phyloP scores from a whole-genome alignment of 176 grass and related monocot genomes.

The Paspalum notatum region DNA sequence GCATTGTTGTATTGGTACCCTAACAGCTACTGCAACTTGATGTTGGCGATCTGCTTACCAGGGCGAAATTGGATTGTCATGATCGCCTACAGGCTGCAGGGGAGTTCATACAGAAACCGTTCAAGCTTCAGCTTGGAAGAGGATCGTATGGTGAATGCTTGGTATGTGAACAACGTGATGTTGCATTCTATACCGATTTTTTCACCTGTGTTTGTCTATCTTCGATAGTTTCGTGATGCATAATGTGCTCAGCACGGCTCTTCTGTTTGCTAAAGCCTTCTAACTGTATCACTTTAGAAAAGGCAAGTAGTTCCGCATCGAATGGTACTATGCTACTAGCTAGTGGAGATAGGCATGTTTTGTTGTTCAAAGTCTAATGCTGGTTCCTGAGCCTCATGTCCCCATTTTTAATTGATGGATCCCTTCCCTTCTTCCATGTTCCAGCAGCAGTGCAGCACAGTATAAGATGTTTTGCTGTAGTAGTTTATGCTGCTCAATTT shows the following conservation, averaged over 20 bases:
- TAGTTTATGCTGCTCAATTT: background rate
- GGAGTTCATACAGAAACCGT: constrained; percentile 67
- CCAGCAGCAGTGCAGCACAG: background rate
- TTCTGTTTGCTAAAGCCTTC: constrained; percentile 27
- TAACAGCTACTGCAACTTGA: constrained; percentile 81
- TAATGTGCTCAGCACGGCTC: background rate
- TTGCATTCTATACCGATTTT: constrained; percentile 17
- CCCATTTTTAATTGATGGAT: constrained; percentile 4
- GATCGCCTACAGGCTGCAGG: constrained; percentile 50
- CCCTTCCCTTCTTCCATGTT: background rate
- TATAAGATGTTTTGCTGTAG: background rate
- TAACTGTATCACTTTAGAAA: constrained; percentile 23
- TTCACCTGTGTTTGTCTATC: constrained; percentile 11
- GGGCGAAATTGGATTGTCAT: constrained; percentile 46
- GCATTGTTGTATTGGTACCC: constrained; percentile 23
- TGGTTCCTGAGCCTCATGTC: constrained; percentile 3
- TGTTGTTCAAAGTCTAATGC: background rate
- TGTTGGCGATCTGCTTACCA: constrained; percentile 58
- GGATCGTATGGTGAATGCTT: constrained; percentile 78
- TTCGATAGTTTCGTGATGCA: constrained; percentile 12
- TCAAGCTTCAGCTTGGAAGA: constrained; percentile 79
- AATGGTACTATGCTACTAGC: constrained; percentile 18
- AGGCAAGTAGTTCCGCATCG: constrained; percentile 12
- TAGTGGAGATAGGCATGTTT: constrained; percentile 11
- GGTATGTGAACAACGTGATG: constrained; percentile 45